Base-by-base conservation (phyloP, 352 stramenopile species). In the Phytophthora multivora region DNA sequence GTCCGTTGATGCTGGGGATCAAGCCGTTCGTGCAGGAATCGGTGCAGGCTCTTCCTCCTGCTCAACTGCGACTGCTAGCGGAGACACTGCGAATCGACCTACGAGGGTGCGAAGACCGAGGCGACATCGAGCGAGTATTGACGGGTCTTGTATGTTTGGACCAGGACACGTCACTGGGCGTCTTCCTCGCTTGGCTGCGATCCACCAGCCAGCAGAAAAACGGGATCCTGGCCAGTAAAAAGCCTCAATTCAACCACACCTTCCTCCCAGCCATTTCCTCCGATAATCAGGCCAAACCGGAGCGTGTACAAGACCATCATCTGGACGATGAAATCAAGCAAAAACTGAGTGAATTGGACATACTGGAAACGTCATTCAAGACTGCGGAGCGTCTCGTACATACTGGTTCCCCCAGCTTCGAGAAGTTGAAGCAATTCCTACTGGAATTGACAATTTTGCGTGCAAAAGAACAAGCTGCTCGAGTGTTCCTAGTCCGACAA, bases 391-490 rank as follows among this genome's bases (percentile, higher is more conserved):
- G 80, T 0, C 55, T 69, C 2, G 66, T 87, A 8, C 84, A 93
- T 49, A 80, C 64, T 0, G 84, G 84, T 0, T 58, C 72, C 0
- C 79, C 80, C 2, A 77, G 65, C n/a, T 91, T 91, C 46, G 80
- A 93, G 15, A 93, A 91, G 51, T 69, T 93, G 36, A 91, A 93
- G 54, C 45, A 55, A 25, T 93, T 93, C 56, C 48, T 93, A 10
- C 53, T 90, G 19, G 74, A 79, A 28, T 46, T 93, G 39, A 85
- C 84, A 1, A 48, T 74, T 46, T 56, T 93, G 30, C 69, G 84
- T 1, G 46, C 63, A 1, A 90, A 89, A 51, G 84, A 93, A 40
- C 70, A 86, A n/a, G 72, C 80, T 19, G 63, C 78, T 10, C 73
- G 82, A 9, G 60, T 47, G 0, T 86, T 87, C 36, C 71, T 91